A percentile compares a stretch with the other conserved stretches of the same genome.
These are phyloP conservation scores for Debaryomyces coudertii DNA, from an alignment of 1,139 yeast species.

Conservation along the genomic window DNA sequence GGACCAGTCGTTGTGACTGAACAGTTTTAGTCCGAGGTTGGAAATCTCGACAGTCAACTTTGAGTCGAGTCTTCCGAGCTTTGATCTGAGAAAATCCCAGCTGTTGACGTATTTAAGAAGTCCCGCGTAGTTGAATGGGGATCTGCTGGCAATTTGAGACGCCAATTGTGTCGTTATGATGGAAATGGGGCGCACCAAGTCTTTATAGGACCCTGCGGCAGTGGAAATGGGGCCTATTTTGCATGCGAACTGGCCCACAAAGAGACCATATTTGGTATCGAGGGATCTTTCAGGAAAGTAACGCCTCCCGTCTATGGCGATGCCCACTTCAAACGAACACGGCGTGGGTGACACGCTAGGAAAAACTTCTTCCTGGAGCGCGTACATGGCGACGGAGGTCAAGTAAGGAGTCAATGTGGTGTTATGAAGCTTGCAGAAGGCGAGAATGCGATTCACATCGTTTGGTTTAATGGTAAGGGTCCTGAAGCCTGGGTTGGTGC, in stretches of 20 bases:
- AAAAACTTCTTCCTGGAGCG: slow-evolving; percentile 28
- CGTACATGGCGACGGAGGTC: slow-evolving; percentile 20
- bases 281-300: slow-evolving; percentile 20
- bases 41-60: slow-evolving; percentile 28
- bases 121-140: slow-evolving; percentile 24
- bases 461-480: slow-evolving; percentile 18
- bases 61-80: slow-evolving; percentile 14
- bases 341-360: slow-evolving; percentile 14
- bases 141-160: slow-evolving; percentile 15
- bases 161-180: slow-evolving; percentile 15
- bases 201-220: slow-evolving; percentile 2
- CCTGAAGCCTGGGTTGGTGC: slow-evolving; percentile 17
- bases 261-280: slow-evolving; percentile 22
- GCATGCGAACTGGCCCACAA: slow-evolving; percentile 19
- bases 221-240: slow-evolving; percentile 18
- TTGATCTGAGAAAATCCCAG: slow-evolving; percentile 15
- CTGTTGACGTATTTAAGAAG: slow-evolving; percentile 21
- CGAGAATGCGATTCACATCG: slow-evolving; percentile 16
- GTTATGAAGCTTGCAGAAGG: slow-evolving; percentile 19
- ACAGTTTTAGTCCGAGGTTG: slow-evolving; percentile 27
- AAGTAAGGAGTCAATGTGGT: slow-evolving; percentile 33
- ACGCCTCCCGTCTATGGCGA: slow-evolving; percentile 32
- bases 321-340: slow-evolving; percentile 17
- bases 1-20: slow-evolving; percentile 18
- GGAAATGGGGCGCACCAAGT: slow-evolving; percentile 13